A percentile compares a stretch with the other conserved stretches of the same genome.
Conservation (phyloP, 164 flowering plant species). For the Piper betle region DNA sequence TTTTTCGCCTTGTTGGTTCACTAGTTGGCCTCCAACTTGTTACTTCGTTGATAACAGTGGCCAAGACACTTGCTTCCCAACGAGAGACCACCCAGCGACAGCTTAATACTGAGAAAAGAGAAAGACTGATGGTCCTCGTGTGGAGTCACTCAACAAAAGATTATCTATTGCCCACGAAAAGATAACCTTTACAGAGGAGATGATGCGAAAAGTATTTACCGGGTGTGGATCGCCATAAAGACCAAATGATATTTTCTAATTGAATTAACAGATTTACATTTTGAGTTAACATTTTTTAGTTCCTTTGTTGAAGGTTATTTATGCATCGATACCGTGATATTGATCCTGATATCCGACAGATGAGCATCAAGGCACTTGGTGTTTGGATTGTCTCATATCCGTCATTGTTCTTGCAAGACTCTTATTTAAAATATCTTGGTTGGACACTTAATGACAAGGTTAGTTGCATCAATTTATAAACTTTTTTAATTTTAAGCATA, state of each 20-base stretch:
- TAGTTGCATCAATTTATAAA: slow-evolving; percentile 6
- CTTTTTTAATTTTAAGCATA: not conserved
- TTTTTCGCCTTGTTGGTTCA: slow-evolving; percentile 83
- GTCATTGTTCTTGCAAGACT: slow-evolving; percentile 81
- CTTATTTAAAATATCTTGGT: slow-evolving; percentile 92
- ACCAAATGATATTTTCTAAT: not conserved
- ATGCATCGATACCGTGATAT: slow-evolving; percentile 95
- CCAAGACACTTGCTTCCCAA: slow-evolving; percentile 75
- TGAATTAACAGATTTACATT: not conserved
- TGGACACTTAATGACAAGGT: slow-evolving; percentile 99
- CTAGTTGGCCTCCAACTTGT: slow-evolving; percentile 92
- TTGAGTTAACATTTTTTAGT: not conserved
- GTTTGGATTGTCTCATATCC: slow-evolving; percentile 92
- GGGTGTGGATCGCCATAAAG: slow-evolving; percentile 34
- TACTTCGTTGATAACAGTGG: slow-evolving; percentile 81
- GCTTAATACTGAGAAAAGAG: slow-evolving; percentile 90
- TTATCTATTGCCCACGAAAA: slow-evolving; percentile 64
- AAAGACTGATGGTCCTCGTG: slow-evolving; percentile 73
- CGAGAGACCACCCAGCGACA: slow-evolving; percentile 96
- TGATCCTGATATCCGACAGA: slow-evolving; percentile 80
- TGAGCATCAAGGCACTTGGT: slow-evolving; percentile 92
- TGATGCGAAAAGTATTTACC: slow-evolving; percentile 91
- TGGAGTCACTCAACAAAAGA: slow-evolving; percentile 81
- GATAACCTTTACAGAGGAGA: slow-evolving; percentile 60
- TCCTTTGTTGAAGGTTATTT: slow-evolving; percentile 57